phyloP scores from a whole-genome alignment of 169 alveolate species.

The Prorocentrum cordatum region DNA sequence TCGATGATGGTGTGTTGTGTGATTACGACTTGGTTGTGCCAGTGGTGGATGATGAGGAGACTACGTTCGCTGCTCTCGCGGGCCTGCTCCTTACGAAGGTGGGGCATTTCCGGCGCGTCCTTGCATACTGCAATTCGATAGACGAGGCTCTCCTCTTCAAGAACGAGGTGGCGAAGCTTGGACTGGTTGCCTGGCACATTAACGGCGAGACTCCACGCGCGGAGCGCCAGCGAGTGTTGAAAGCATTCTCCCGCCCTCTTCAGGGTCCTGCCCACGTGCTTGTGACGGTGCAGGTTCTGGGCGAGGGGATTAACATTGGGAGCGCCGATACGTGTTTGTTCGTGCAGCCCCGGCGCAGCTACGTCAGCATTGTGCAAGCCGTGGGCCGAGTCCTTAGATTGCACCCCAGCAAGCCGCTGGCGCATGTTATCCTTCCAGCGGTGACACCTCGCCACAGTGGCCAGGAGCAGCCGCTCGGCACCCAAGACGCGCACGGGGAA shows the following conservation, averaged over 20 bases:
- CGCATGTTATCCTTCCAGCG: neutral
- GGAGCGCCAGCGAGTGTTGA: neutral
- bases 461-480: neutral
- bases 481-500: neutral
- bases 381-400: neutral
- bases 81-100: neutral
- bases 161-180: neutral
- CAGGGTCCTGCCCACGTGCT: conserved; percentile 14
- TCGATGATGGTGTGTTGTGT: neutral
- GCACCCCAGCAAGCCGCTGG: neutral
- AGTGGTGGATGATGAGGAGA: neutral
- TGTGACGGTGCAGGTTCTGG: conserved; percentile 36
- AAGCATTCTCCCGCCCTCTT: neutral
- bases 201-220: neutral
- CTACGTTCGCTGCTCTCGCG: neutral
- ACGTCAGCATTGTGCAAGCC: conserved; percentile 13
- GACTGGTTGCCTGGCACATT: conserved; percentile 36
- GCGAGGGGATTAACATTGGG: conserved; percentile 32
- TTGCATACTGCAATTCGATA: conserved; percentile 13
- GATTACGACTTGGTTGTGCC: conserved; percentile 42
- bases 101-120: conserved; percentile 3
- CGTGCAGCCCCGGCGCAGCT: conserved; percentile 18
- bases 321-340: conserved; percentile 38
- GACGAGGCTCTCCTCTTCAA: neutral
- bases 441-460: neutral